Evolutionary conservation across 495 filamentous ascomycete species (phyloP), one percentile per base, ranked within the genome.

Genomic region (Sordaria brevicollis): DNA sequence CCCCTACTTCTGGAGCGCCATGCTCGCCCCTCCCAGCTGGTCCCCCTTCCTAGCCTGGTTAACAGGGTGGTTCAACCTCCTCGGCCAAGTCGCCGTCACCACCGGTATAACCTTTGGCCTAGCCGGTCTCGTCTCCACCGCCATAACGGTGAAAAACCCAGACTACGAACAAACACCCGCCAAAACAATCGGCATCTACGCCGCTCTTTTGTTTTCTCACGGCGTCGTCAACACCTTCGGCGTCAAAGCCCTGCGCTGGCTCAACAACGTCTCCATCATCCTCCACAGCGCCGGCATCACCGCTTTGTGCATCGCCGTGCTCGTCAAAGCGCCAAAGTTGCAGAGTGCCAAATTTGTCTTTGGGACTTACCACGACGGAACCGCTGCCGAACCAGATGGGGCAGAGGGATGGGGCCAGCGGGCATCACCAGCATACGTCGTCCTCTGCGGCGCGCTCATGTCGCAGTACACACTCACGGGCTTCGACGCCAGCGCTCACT

Each of bases 41-140:
- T 82, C 84, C 1, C 86, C 88, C 6, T 89, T 90, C 73, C 82
- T 84, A 7, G 84, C 86, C 33, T 90, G 88, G 88, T 80, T 89
- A 43, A 90, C 88, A 2, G 88, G 88, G 13, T 90, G 88, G 88
- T 86, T 84, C 75, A 88, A 87, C 66, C 70, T 88, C 13, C 83
- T 88, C 6, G 86, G 86, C 11, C 86, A 89, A 72, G 73, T 89
- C 35, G 88, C 89, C 35, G 88, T 91, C 11, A 91, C 89, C 2
- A 89, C 88, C 0, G 88, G 88, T 54, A 91, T 91, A 72, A 84
- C 86, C 21, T 91, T 90, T 71, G 89, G 89, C n/a, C 80, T 83
- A 54, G 89, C 89, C 8, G 82, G 81, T 13, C 80, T 91, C 5
- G 85, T 91, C 37, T 82, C 87, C 9, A 88, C 84, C 0, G 84